Conservation (phyloP, 768 basidiomycete genomes). For the Hypholoma sublateritium region DNA sequence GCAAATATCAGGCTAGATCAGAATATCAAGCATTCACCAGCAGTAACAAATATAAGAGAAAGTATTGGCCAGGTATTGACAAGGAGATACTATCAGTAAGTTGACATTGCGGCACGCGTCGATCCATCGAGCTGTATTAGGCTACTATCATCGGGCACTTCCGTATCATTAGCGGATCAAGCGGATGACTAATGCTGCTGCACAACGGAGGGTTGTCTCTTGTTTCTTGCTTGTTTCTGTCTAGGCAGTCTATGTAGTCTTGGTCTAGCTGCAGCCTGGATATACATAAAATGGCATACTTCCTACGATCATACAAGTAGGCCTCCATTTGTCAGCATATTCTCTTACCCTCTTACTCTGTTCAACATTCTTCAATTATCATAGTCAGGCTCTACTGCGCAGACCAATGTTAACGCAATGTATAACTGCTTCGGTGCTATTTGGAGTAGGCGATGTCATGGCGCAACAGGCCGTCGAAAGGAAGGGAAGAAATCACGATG, state of each 20-base stretch:
- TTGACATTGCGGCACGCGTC: too few species aligned
- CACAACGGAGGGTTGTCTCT: too few species aligned
- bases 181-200: too few species aligned
- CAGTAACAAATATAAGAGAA: too few species aligned
- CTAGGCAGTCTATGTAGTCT: neutral
- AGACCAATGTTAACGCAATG: conserved; percentile 66
- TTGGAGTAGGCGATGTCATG: conserved; percentile 74
- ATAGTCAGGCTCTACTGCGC: conserved; percentile 59
- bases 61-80: too few species aligned
- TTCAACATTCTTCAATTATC: neutral
- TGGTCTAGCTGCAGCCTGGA: neutral
- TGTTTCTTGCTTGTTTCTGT: too few species aligned
- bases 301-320: conserved; percentile 40
- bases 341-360: neutral
- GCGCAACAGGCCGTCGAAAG: conserved; percentile 85
- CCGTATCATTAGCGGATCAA: too few species aligned
- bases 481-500: conserved; percentile 74
- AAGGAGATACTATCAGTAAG: too few species aligned
- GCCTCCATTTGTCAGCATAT: conserved; percentile 7
- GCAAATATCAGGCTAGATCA: too few species aligned
- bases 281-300: conserved; percentile 27
- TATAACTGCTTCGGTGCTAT: conserved; percentile 61
- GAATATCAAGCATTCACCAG: too few species aligned
- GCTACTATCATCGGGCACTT: too few species aligned
- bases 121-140: too few species aligned